phyloP scores from a whole-genome alignment of 2,329 filamentous ascomycete genomes.

The Bipolaris gigantea region DNA sequence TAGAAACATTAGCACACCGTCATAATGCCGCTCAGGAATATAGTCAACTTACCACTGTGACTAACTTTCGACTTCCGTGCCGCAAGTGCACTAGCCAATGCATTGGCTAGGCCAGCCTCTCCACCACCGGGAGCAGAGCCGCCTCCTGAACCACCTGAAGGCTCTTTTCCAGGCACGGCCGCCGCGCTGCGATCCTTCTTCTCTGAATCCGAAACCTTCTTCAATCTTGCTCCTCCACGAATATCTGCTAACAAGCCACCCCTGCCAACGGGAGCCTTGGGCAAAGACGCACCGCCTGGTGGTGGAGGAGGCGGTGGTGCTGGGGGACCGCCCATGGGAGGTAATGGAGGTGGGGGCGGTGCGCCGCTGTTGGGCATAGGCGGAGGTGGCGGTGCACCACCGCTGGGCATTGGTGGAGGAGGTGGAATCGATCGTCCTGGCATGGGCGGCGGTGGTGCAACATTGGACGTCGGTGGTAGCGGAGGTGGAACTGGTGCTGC shows the following conservation, averaged over 20 bases:
- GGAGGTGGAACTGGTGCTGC: slow-evolving; percentile 37
- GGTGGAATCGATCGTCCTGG: slow-evolving; percentile 28
- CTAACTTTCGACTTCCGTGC: slow-evolving; percentile 91
- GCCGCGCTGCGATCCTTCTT: slow-evolving; percentile 73
- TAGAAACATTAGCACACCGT: slow-evolving; percentile 30
- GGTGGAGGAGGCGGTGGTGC: slow-evolving; percentile 43
- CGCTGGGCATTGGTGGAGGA: slow-evolving; percentile 39
- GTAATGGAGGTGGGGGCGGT: slow-evolving; percentile 50
- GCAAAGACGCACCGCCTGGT: slow-evolving; percentile 28
- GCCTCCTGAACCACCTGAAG: slow-evolving; percentile 53
- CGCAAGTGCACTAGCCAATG: slow-evolving; percentile 78
- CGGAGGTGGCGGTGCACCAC: slow-evolving; percentile 40
- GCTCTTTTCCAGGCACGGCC: slow-evolving; percentile 56
- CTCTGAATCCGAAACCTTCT: slow-evolving; percentile 71
- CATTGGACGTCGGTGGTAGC: slow-evolving; percentile 28
- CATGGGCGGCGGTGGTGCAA: slow-evolving; percentile 30
- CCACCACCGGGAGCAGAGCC: slow-evolving; percentile 34
- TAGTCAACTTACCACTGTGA: slow-evolving; percentile 72
- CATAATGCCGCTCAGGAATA: slow-evolving; percentile 1
- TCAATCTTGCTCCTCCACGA: slow-evolving; percentile 65
- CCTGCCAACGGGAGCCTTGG: slow-evolving; percentile 52
- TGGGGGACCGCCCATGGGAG: slow-evolving; percentile 31
- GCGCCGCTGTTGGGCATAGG: slow-evolving; percentile 32
- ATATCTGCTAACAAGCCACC: slow-evolving; percentile 71
- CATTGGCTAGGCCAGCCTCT: slow-evolving; percentile 50